A percentile compares a stretch with the other conserved stretches of the same genome.
Evolutionary conservation across 345 rosid genomes (phyloP).

Genomic region (Heritiera fomes): DNA sequence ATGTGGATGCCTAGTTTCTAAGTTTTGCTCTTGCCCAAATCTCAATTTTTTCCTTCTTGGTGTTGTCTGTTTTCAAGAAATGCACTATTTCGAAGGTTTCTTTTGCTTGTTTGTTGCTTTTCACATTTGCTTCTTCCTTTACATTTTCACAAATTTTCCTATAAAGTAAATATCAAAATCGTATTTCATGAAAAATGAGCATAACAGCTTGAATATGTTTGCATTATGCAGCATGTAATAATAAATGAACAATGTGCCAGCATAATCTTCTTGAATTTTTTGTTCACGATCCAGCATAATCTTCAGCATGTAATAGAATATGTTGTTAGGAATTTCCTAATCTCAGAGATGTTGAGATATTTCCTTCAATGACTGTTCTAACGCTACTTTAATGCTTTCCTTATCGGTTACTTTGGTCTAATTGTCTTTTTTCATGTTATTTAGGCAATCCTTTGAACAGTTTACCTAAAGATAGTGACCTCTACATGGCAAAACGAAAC

Average conservation of each 20-base stretch:
- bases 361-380: slow-evolving; percentile 1
- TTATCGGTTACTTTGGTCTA: neutral
- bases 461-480: slow-evolving; percentile 81
- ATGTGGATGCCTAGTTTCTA: neutral
- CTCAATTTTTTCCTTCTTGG: neutral
- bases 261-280: too few relatives aligned
- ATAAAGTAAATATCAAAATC: neutral
- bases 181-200: neutral
- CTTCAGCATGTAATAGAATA: neutral
- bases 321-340: neutral
- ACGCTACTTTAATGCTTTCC: slow-evolving; percentile 8
- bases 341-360: neutral
- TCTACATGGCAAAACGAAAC: slow-evolving; percentile 61
- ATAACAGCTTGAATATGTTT: neutral
- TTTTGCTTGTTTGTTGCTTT: neutral
- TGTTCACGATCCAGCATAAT: neutral
- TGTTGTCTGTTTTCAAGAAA: neutral
- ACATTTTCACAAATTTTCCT: neutral
- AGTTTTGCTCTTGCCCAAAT: neutral
- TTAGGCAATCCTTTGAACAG: slow-evolving; percentile 68
- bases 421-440: slow-evolving; percentile 6
- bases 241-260: too few relatives aligned
- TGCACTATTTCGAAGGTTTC: neutral
- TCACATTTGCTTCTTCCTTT: neutral
- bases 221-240: too few relatives aligned